These are phyloP conservation scores for Ascochyta fabae DNA, from an alignment of 2,329 filamentous ascomycete genomes.

Conservation along the genomic window DNA sequence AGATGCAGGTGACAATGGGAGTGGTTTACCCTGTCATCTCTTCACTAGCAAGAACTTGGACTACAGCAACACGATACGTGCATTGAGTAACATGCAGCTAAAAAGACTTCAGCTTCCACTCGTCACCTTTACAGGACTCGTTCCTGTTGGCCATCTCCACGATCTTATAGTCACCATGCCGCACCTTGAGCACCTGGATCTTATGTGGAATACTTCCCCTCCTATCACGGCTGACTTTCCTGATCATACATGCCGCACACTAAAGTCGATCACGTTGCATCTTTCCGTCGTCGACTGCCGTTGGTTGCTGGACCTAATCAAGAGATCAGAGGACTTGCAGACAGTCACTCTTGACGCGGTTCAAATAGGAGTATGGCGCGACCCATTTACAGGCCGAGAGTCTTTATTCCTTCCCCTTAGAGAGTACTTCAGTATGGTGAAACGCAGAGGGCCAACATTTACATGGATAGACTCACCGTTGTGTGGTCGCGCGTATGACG, in stretches of 20 bases:
- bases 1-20: conserved; percentile 29
- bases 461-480: not conserved
- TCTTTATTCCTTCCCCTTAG: not conserved
- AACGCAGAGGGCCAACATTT: not conserved
- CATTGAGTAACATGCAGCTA: not conserved
- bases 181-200: not conserved
- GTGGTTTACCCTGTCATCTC: conserved; percentile 12
- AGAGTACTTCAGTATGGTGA: not conserved
- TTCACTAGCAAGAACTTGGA: conserved; percentile 6
- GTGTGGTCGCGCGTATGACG: not conserved
- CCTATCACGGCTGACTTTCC: not conserved
- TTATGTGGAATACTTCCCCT: not conserved
- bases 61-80: conserved; percentile 12
- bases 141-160: not conserved
- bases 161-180: not conserved
- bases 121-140: not conserved
- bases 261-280: not conserved
- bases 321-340: not conserved
- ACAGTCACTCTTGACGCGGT: not conserved
- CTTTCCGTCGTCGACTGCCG: not conserved
- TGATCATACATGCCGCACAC: not conserved
- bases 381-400: not conserved
- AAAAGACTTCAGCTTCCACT: conserved; percentile 4
- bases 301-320: not conserved
- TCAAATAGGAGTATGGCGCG: not conserved